Conservation (phyloP, 768 basidiomycete species). For the Trametes cubensis region DNA sequence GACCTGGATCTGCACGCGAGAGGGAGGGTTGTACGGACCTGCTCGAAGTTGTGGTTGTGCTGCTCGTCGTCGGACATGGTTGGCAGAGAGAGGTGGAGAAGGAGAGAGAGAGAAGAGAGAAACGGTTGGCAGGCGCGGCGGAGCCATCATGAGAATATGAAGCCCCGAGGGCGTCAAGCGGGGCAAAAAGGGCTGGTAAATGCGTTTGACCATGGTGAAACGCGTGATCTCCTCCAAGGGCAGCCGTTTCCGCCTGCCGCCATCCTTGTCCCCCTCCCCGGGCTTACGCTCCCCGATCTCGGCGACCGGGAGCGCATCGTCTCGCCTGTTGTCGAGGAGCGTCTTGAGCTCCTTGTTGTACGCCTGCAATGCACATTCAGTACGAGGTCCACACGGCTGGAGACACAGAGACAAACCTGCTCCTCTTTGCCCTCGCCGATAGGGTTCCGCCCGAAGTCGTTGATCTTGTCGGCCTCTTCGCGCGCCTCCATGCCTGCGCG, state of each 20-base stretch:
- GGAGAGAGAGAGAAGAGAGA: conserved; percentile 33
- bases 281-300: conserved; percentile 68
- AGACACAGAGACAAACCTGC: no score
- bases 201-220: conserved; percentile 95
- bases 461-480: conserved; percentile 72
- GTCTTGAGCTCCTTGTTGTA: conserved; percentile 84
- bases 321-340: conserved; percentile 65
- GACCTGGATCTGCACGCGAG: conserved; percentile 12
- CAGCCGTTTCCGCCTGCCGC: conserved; percentile 59
- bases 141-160: conserved; percentile 19
- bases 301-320: conserved; percentile 65
- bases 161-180: conserved; percentile 14
- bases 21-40: conserved; percentile 46
- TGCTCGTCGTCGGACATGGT: conserved; percentile 89
- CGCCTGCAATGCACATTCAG: conserved; percentile 43
- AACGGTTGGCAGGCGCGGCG: conserved; percentile 6
- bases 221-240: conserved; percentile 87
- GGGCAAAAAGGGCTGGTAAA: conserved; percentile 53
- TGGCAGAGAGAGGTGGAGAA: conserved; percentile 31
- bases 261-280: conserved; percentile 24
- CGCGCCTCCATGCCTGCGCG: conserved; percentile 78
- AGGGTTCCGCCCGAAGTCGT: conserved; percentile 88
- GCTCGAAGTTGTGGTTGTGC: conserved; percentile 87
- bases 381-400: not conserved
- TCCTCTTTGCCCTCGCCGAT: conserved; percentile 84